A percentile compares a stretch with the other conserved stretches of the same genome.
Conservation (phyloP, 1,139 yeast genomes). For the Arxiozyma telluris region DNA sequence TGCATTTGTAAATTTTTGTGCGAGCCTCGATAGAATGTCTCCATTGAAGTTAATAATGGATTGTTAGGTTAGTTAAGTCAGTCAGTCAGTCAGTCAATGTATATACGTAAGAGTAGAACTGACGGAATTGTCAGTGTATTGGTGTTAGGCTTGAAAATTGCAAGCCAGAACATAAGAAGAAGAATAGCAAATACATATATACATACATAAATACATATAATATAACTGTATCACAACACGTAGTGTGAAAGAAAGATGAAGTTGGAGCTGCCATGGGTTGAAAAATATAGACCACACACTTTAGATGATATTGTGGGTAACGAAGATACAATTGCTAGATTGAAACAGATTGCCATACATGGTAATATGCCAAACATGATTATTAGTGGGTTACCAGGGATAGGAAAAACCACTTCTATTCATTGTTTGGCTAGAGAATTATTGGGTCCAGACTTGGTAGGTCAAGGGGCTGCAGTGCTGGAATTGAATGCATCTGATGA, state of each 20-base stretch:
- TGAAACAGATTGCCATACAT: constrained; percentile 75
- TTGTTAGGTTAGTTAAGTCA: too few species aligned
- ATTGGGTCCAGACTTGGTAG: constrained; percentile 57
- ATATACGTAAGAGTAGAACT: too few species aligned
- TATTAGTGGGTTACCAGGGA: constrained; percentile 91
- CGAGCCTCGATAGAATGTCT: too few species aligned
- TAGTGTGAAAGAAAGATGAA: constrained; percentile 9
- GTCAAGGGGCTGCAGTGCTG: constrained; percentile 57
- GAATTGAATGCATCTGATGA: constrained; percentile 96
- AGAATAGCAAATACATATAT: too few species aligned
- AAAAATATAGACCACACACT: constrained; percentile 77
- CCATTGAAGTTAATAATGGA: too few species aligned
- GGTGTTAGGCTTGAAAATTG: too few species aligned
- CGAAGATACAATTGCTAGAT: constrained; percentile 76
- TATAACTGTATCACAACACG: neutral
- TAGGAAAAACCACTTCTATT: constrained; percentile 91
- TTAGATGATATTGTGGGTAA: constrained; percentile 89
- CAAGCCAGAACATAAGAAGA: too few species aligned
- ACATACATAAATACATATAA: neutral
- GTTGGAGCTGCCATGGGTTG: constrained; percentile 60
- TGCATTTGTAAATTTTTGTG: neutral
- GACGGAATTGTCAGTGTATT: too few species aligned
- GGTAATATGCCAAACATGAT: constrained; percentile 98
- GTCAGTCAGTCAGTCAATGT: too few species aligned
- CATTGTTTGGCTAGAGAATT: constrained; percentile 83